Evolutionary conservation across 2,329 filamentous ascomycete species (phyloP).

Genomic region (Sporothrix sp.): DNA sequence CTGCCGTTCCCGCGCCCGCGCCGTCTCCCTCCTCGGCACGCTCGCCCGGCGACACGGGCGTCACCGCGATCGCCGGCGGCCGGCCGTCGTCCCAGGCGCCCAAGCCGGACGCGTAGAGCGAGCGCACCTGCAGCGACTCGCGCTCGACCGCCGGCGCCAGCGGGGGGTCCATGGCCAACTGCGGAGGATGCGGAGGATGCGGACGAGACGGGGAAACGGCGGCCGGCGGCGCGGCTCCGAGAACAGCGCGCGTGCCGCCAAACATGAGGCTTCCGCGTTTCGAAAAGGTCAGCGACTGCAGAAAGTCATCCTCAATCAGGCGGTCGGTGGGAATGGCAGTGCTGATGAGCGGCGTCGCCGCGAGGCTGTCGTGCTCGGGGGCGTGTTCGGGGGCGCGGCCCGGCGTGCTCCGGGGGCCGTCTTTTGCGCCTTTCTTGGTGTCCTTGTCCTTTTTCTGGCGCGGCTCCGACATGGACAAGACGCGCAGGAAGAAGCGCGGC

Average conservation of each 20-base stretch:
- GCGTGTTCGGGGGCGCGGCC: background rate
- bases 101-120: constrained; percentile 45
- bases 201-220: background rate
- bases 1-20: constrained; percentile 36
- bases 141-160: constrained; percentile 47
- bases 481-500: constrained; percentile 9
- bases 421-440: background rate
- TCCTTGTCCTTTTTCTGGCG: constrained; percentile 3
- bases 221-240: constrained; percentile 11
- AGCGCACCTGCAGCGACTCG: constrained; percentile 59
- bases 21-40: constrained; percentile 42
- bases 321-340: constrained; percentile 47
- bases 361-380: background rate
- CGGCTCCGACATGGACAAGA: constrained; percentile 14
- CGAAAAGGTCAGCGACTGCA: constrained; percentile 49
- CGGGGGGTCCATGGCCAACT: constrained; percentile 22
- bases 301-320: constrained; percentile 48
- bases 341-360: constrained; percentile 36
- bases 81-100: constrained; percentile 36
- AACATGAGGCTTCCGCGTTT: constrained; percentile 56
- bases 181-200: background rate
- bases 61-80: constrained; percentile 37
- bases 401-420: background rate
- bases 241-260: constrained; percentile 33
- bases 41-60: constrained; percentile 40